Evolutionary conservation across 805 yeast species (phyloP), one percentile per base, ranked within the genome.

Genomic region (Candida boleticola): DNA sequence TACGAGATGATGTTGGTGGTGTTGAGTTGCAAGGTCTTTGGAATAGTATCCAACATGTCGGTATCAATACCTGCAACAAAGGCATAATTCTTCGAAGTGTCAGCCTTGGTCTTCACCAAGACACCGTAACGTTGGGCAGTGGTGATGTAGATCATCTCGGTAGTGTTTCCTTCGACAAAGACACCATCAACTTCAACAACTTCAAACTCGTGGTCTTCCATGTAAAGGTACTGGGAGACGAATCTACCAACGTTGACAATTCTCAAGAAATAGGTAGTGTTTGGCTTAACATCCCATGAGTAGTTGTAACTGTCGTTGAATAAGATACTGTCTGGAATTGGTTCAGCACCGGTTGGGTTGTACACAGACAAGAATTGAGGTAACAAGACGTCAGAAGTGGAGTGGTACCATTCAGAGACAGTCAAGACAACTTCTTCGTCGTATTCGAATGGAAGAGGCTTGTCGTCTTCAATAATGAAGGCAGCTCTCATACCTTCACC

Each of bases 401-500:
- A 64, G 54, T 82, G 87, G 57, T 85, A 85, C 66, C 82, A 74
- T 48, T 85, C 95, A 31, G 80, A 58, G 6, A 85, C 49, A 4
- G 81, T 71, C 37, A 84, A 64, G 2, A 73, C 64, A 46, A 74
- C 67, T 47, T 85, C 87, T 48, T 82, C 77, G 54, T 85, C 92
- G 45, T 72, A 83, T 11, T 70, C 64, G 49, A 80, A 83, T 0
- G 85, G 85, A 40, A 46, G 53, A 2, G 54, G 58, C 44, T 82
- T 88, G 37, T 50, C 60, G 40, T 57, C 86, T 53, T 84, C 83
- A 53, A 93, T 83, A 50, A 93, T 75, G 50, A 92, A 77, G 17
- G 79, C 69, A 56, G 84, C 93, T 68, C 89, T 77, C 80, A 85
- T 76, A 60, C 99, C 99, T 60, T 93, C 98, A 63, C 93, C 90